Conservation (phyloP, 768 basidiomycete genomes). For the Rhizopogon rudus region DNA sequence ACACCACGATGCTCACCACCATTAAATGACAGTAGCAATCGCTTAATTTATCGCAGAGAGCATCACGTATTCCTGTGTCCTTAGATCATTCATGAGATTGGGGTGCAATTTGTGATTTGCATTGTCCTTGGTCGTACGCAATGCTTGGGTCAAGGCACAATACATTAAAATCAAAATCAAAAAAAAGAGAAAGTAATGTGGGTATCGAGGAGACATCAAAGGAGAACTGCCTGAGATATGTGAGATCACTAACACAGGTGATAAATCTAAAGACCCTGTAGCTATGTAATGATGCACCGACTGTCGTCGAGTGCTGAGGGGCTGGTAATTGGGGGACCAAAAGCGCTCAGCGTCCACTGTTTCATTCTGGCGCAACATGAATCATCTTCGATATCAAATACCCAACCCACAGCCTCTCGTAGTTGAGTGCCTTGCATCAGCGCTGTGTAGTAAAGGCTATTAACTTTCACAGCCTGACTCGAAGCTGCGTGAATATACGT, state of each 20-base stretch:
- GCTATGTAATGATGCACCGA: background rate
- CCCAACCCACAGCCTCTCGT: slow-evolving; percentile 7
- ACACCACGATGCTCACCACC: slow-evolving; percentile 44
- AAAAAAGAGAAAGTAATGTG: background rate
- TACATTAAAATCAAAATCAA: background rate
- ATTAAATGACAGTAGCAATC: slow-evolving; percentile 17
- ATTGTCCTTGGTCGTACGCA: background rate
- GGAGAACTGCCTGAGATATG: background rate
- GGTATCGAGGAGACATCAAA: no score
- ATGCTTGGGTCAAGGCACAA: no score
- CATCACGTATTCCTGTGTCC: background rate
- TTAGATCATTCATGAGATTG: background rate
- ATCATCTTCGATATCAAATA: slow-evolving; percentile 3
- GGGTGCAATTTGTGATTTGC: background rate
- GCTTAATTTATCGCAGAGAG: background rate
- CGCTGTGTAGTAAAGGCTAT: background rate
- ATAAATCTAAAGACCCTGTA: background rate
- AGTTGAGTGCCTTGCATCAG: slow-evolving; percentile 5
- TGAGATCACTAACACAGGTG: no score
- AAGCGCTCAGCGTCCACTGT: slow-evolving; percentile 4
- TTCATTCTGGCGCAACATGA: slow-evolving; percentile 3
- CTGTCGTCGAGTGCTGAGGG: background rate
- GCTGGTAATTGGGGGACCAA: slow-evolving; percentile 6
- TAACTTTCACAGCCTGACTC: background rate
- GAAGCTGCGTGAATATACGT: background rate